A percentile compares a stretch with the other conserved stretches of the same genome.
Conservation (phyloP, 2,329 filamentous ascomycete genomes). For the Nothophaeocryptopus gaeumannii region DNA sequence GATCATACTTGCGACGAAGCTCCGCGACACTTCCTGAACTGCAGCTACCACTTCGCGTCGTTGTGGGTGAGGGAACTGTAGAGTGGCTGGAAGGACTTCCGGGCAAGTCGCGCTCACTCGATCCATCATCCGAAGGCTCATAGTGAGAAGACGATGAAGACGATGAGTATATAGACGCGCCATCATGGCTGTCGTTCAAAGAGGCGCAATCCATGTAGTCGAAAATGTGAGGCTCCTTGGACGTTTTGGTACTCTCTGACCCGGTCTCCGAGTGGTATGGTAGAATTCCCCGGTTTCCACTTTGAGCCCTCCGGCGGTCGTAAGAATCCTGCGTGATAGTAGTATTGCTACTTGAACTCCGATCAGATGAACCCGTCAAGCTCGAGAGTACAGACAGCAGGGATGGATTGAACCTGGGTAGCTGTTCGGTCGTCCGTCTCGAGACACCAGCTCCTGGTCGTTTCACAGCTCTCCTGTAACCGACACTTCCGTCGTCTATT, state of each 20-base stretch:
- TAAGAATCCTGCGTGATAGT: slow-evolving; percentile 47
- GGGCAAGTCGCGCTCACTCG: slow-evolving; percentile 26
- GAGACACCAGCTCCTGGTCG: neutral
- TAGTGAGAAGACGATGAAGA: slow-evolving; percentile 33
- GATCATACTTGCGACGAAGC: slow-evolving; percentile 30
- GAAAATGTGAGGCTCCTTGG: slow-evolving; percentile 26
- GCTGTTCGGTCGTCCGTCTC: slow-evolving; percentile 31
- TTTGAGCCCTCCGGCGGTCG: slow-evolving; percentile 28
- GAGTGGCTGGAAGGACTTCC: slow-evolving; percentile 34
- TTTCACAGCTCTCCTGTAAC: neutral
- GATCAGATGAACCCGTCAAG: slow-evolving; percentile 40
- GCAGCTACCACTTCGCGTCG: slow-evolving; percentile 23
- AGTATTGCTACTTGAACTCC: slow-evolving; percentile 46
- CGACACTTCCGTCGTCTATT: too few species aligned
- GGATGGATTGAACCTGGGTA: slow-evolving; percentile 40
- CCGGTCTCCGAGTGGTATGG: slow-evolving; percentile 16
- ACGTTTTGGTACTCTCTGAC: slow-evolving; percentile 16
- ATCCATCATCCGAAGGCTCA: slow-evolving; percentile 32
- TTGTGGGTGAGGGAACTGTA: slow-evolving; percentile 31
- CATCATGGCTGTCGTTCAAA: slow-evolving; percentile 23
- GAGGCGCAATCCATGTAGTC: slow-evolving; percentile 29
- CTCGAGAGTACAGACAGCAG: slow-evolving; percentile 43
- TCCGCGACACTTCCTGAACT: slow-evolving; percentile 33
- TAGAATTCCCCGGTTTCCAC: slow-evolving; percentile 10
- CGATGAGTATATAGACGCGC: slow-evolving; percentile 22